Evolutionary conservation across 169 alveolate species (phyloP).

Genomic region (Cryptosporidium tyzzeri): DNA sequence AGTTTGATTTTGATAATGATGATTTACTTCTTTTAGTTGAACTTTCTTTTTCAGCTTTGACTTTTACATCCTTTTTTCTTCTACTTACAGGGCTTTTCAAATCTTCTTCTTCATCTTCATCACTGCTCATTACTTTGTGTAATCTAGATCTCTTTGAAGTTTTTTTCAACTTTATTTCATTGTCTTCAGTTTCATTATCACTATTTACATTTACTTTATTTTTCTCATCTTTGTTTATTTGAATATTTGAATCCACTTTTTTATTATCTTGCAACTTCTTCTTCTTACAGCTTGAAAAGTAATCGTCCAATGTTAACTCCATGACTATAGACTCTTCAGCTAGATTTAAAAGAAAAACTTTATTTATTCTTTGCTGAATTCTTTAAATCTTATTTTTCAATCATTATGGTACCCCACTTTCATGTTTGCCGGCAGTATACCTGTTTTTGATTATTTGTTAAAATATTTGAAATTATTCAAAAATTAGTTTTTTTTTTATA

Average conservation of each 20-base stretch:
- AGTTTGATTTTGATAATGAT: background rate
- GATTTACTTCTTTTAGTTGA: background rate
- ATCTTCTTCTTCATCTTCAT: constrained; percentile 27
- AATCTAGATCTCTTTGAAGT: constrained; percentile 23
- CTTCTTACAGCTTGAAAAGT: constrained; percentile 44
- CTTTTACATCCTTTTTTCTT: background rate
- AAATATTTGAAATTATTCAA: background rate
- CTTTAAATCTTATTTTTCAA: constrained; percentile 5
- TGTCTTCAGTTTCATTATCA: background rate
- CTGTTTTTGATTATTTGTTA: constrained; percentile 14
- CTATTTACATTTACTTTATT: background rate
- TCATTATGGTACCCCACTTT: constrained; percentile 14
- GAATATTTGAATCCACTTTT: background rate
- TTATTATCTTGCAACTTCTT: background rate
- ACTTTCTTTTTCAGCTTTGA: background rate
- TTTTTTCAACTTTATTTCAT: background rate
- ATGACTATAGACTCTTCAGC: constrained; percentile 1
- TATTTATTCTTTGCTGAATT: background rate
- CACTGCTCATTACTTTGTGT: constrained; percentile 30
- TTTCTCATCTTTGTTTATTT: background rate
- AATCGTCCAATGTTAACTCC: constrained; percentile 67
- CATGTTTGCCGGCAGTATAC: constrained; percentile 24
- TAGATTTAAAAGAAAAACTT: background rate
- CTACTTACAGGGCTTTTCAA: background rate
- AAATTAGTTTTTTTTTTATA: background rate